Conservation (phyloP, 192 early-diverging fungal species). For the Coemansia erecta region DNA sequence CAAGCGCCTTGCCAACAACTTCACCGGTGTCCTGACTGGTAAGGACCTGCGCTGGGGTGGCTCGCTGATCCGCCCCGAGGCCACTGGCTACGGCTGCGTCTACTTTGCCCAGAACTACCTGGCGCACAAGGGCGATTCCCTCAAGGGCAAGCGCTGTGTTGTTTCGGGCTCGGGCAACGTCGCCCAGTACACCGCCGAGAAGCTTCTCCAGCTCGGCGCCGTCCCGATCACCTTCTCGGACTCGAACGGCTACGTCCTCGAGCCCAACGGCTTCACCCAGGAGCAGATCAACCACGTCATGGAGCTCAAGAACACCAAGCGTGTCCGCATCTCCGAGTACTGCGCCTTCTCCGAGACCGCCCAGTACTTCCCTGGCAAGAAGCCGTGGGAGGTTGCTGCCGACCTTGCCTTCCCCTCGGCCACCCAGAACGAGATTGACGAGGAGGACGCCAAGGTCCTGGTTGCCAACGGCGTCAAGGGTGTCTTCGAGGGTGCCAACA, state of each 20-base stretch:
- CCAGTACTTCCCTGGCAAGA: conserved; percentile 56
- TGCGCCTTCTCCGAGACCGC: conserved; percentile 49
- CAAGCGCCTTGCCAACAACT: conserved; percentile 57
- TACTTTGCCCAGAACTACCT: conserved; percentile 58
- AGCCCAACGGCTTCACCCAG: conserved; percentile 54
- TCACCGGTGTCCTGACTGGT: conserved; percentile 54
- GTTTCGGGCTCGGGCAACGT: conserved; percentile 58
- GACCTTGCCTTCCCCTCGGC: conserved; percentile 58
- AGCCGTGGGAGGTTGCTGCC: conserved; percentile 55
- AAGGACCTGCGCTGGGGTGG: conserved; percentile 57
- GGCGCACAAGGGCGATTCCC: conserved; percentile 46
- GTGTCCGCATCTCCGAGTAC: conserved; percentile 55
- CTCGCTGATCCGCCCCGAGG: conserved; percentile 57
- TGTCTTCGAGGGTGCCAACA: conserved; percentile 59
- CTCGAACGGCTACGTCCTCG: conserved; percentile 54
- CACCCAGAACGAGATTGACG: conserved; percentile 59
- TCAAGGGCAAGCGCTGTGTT: conserved; percentile 55
- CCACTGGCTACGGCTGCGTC: conserved; percentile 58
- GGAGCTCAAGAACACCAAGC: conserved; percentile 57
- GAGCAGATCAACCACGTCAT: conserved; percentile 54
- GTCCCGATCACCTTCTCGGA: conserved; percentile 56
- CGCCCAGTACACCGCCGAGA: conserved; percentile 57
- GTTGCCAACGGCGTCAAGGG: conserved; percentile 53
- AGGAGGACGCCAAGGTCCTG: conserved; percentile 54
- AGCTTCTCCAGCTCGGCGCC: conserved; percentile 56